Evolutionary conservation across 176 grass and related monocot species (phyloP), one percentile per base, ranked within the genome.

Genomic region (Oryza australiensis): DNA sequence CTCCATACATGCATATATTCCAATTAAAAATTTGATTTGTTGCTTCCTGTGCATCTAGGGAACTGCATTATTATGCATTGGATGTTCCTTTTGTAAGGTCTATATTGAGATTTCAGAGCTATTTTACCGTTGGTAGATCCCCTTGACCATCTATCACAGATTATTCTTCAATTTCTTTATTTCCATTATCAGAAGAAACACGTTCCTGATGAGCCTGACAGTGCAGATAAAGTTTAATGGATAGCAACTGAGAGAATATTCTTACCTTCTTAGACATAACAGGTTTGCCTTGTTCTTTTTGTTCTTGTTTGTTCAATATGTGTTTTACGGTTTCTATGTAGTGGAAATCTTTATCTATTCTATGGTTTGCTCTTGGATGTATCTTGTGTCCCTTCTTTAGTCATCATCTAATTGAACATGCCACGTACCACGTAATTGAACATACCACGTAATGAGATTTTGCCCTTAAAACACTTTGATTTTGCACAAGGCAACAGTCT

Each of bases 91-190:
- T 22, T 55, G 5, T 7, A 55, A 55, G 49, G 15, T 55, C 18
- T 24, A 60, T 60, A 9, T 60, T 8, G 7, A 72, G 68, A 46
- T 72, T 63, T 43, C 16, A n/a, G 15, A 42, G 43, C 24, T 82
- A 49, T 43, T 84, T 18, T 72, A 38, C 26, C 30, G n/a, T 42
- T 27, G 15, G 73, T 62, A 71, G 26, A 28, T 49, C 11, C 62
- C 71, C 74, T 94, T 91, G 87, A 88, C 74, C 41, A 74, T 84
- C 18, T 66, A 74, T 7, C 20, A 55, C 27, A 88, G 92, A 91
- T 91, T 74, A 83, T 91, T 73, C 57, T 89, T 77, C 92, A 91
- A 68, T 89, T 87, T 55, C 49, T 91, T 75, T 94, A 94, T 84
- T 94, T 87, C 55, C 30, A 89, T 81, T 78, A 70, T 51, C 76